Percentiles rank a stretch among this genome's conserved stretches.
Conservation (phyloP, 208 protist genomes). For the Naegleria gruberi region DNA sequence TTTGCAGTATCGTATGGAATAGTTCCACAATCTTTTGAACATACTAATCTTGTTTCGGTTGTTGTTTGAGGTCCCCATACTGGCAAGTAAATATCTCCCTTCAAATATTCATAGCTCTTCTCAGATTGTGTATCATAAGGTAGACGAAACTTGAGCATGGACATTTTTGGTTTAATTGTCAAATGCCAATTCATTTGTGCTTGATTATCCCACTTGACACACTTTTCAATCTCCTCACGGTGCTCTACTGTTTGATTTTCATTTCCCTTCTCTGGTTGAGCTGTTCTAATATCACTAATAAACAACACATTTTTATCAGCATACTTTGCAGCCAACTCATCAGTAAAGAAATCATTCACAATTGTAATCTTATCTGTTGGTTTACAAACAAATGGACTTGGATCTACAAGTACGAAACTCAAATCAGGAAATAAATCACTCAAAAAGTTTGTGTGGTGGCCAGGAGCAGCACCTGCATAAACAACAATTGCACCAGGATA, state of each 20-base stretch:
- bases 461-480: slow-evolving; percentile 84
- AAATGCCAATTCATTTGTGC: slow-evolving; percentile 78
- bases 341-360: slow-evolving; percentile 86
- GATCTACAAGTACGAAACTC: slow-evolving; percentile 84
- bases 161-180: slow-evolving; percentile 65
- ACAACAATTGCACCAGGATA: slow-evolving; percentile 52
- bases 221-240: slow-evolving; percentile 64
- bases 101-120: slow-evolving; percentile 31
- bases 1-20: slow-evolving; percentile 63
- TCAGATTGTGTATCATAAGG: slow-evolving; percentile 71
- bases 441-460: slow-evolving; percentile 76
- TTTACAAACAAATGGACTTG: slow-evolving; percentile 69
- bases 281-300: slow-evolving; percentile 83
- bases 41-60: slow-evolving; percentile 83
- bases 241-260: slow-evolving; percentile 44
- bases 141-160: slow-evolving; percentile 90
- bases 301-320: slow-evolving; percentile 58
- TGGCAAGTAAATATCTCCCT: slow-evolving; percentile 30
- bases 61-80: slow-evolving; percentile 66
- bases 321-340: slow-evolving; percentile 56
- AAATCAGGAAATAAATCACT: slow-evolving; percentile 68
- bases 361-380: slow-evolving; percentile 51
- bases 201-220: slow-evolving; percentile 76
- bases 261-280: slow-evolving; percentile 51
- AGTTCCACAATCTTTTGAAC: slow-evolving; percentile 55